These are phyloP conservation scores for Dysphania ambrosioides DNA, from an alignment of 148 eudicot genomes.

Conservation along the genomic window DNA sequence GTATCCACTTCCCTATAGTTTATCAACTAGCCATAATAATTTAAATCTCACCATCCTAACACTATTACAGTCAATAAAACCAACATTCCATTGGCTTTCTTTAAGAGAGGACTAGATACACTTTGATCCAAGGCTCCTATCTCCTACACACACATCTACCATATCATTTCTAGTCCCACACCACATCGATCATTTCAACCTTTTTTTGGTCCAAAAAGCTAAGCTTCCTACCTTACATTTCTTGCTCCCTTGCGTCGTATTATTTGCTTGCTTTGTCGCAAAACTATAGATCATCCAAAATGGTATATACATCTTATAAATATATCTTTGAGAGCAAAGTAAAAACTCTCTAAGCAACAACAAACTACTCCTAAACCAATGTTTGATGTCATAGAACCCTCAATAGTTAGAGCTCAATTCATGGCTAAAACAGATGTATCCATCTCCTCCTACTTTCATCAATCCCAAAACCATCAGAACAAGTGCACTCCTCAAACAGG, in stretches of 20 bases:
- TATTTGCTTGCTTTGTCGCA: slow-evolving; percentile 26
- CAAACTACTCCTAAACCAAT: slow-evolving; percentile 21
- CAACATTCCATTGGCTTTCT: not conserved
- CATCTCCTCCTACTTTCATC: slow-evolving; percentile 40
- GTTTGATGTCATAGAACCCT: slow-evolving; percentile 30
- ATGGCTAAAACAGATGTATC: slow-evolving; percentile 33
- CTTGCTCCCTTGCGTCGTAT: slow-evolving; percentile 18
- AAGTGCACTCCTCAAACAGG: not conserved
- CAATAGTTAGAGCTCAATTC: slow-evolving; percentile 34
- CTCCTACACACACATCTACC: slow-evolving; percentile 18
- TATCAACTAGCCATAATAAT: slow-evolving; percentile 21
- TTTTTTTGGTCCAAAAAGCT: slow-evolving; percentile 3
- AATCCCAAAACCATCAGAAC: slow-evolving; percentile 5
- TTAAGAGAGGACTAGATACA: not conserved
- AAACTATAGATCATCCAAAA: slow-evolving; percentile 22
- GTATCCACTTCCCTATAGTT: slow-evolving; percentile 6
- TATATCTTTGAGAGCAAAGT: no score
- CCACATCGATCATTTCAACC: slow-evolving; percentile 10
- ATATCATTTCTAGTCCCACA: slow-evolving; percentile 15
- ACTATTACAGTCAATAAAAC: not conserved
- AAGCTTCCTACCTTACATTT: not conserved
- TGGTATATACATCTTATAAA: slow-evolving; percentile 25
- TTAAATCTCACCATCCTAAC: not conserved
- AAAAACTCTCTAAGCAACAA: slow-evolving; percentile 20
- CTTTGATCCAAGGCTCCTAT: slow-evolving; percentile 17